Base-by-base conservation (phyloP, 306 rosid species). In the Alnus rubra region DNA sequence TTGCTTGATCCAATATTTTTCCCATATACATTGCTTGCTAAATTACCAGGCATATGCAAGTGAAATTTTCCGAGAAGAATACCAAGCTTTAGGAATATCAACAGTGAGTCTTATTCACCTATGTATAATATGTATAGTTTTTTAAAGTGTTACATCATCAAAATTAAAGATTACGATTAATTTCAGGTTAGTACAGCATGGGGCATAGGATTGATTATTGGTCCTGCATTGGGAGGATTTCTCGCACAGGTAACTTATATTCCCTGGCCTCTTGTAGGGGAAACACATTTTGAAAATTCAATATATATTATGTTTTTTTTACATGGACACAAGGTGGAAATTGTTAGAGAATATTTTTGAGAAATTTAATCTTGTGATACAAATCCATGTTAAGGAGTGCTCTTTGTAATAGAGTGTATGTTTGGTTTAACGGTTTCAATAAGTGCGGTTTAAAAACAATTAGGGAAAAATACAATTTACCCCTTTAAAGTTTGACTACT, bases 141-240 rank as follows among this genome's bases (percentile, higher is more conserved):
- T 80, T 52, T 30, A 42, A 33, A 42, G 47, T n/a, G 0, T 69
- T 11, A 42, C 33, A 19, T 37, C 50, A 58, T 72, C 62, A 4
- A 59, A 76, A 72, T 72, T 78, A 13, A 48, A 45, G 33, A 30
- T 73, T 82, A 56, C 58, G 79, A 50, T 78, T 82, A 37, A 33
- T 77, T 82, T 78, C 89, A 94, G 98, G 71, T 92, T 35, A 91
- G 93, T 73, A 89, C 94, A 9, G 85, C 97, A 75, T 91, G 95
- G 98, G 97, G 90, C 53, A 76, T 85, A 3, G 96, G 97, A 67
- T 84, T 92, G 82, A 86, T 94, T 63, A 52, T 94, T 81, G 98
- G 98, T 62, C 98, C 98, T 1, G 97, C 97, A 49, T 5, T 94
- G 82, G 98, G 98, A 74, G 98, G 98, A 19, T 88, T 87, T 84